Conservation (phyloP, 2,329 filamentous ascomycete genomes). For the Stemphylium lycopersici region DNA sequence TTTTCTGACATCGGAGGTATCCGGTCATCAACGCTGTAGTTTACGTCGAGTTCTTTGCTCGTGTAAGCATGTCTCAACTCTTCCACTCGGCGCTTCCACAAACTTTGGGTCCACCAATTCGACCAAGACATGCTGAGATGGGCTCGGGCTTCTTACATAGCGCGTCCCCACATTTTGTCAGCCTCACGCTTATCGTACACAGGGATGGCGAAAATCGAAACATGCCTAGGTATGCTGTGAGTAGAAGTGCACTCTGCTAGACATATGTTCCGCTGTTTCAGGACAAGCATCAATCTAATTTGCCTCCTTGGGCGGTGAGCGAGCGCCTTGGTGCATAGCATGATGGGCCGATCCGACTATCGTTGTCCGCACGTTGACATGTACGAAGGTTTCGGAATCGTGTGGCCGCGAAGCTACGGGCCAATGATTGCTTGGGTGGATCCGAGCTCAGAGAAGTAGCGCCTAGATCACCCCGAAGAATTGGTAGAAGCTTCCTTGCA, state of each 20-base stretch:
- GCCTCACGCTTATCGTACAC: not conserved
- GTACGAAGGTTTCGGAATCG: slow-evolving; percentile 10
- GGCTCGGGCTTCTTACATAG: not conserved
- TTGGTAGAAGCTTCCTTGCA: not conserved
- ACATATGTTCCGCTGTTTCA: not conserved
- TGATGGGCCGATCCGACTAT: slow-evolving; percentile 7
- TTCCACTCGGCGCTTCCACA: not conserved
- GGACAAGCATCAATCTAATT: not conserved
- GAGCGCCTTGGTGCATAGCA: not conserved
- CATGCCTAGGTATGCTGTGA: not conserved
- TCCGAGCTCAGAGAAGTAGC: not conserved
- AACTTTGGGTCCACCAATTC: not conserved
- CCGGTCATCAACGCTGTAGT: not conserved
- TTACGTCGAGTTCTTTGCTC: not conserved
- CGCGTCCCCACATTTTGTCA: not conserved
- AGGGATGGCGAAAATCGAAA: no score
- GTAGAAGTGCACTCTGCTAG: not conserved
- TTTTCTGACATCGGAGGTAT: not conserved
- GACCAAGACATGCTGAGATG: not conserved
- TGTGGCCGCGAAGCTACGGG: not conserved
- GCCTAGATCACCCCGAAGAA: not conserved
- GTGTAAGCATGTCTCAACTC: not conserved
- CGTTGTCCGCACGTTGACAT: not conserved
- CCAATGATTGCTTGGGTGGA: slow-evolving; percentile 1
- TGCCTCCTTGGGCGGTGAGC: not conserved